phyloP scores from a whole-genome alignment of 2,329 filamentous ascomycete genomes.

The Achaetomium macrosporum region DNA sequence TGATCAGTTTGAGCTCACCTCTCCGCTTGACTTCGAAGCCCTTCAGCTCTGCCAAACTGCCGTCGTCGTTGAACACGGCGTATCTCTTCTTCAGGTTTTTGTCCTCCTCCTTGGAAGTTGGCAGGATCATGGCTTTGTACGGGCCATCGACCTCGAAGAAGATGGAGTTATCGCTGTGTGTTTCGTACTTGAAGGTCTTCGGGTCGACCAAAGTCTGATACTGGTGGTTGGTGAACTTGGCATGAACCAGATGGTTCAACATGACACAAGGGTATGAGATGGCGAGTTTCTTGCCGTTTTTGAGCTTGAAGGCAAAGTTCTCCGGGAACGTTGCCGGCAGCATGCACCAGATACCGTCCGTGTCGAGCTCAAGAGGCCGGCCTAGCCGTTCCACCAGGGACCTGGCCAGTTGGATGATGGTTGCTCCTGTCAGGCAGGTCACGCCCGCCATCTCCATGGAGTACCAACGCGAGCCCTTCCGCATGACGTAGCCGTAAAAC shows the following conservation, averaged over 20 bases:
- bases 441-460: constrained; percentile 99
- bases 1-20: constrained; percentile 98
- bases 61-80: constrained; percentile 97
- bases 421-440: constrained; percentile 91
- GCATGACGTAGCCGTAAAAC: constrained; percentile 99
- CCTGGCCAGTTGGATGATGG: constrained; percentile 93
- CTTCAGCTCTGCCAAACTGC: constrained; percentile 89
- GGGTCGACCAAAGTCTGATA: constrained; percentile 85
- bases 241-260: constrained; percentile 96
- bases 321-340: constrained; percentile 93
- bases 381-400: constrained; percentile 91
- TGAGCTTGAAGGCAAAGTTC: constrained; percentile 89
- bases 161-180: constrained; percentile 96
- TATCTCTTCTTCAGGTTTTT: constrained; percentile 99
- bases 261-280: constrained; percentile 98
- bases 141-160: constrained; percentile 99
- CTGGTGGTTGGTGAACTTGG: constrained; percentile 91
- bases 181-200: constrained; percentile 82
- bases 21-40: constrained; percentile 96
- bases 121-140: constrained; percentile 94
- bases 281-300: constrained; percentile 91
- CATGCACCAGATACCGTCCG: constrained; percentile 99
- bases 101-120: constrained; percentile 97
- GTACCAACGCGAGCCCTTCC: constrained; percentile 98
- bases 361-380: constrained; percentile 88